phyloP scores from a whole-genome alignment of 768 basidiomycete species.

The Podaxis sp. region DNA sequence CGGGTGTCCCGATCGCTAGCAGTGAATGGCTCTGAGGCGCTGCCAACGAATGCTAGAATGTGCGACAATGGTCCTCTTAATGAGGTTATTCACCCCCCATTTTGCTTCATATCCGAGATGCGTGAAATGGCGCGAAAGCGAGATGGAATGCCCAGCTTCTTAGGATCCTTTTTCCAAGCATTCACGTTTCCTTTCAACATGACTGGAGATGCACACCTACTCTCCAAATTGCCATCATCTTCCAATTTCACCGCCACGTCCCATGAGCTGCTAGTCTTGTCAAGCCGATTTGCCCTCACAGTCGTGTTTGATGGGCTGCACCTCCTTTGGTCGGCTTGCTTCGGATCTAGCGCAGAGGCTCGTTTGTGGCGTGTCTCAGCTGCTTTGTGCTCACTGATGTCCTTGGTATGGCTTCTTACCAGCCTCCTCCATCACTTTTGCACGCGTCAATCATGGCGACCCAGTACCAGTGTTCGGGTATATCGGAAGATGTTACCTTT shows the following conservation, averaged over 20 bases:
- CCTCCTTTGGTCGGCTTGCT: too few species aligned
- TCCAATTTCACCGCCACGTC: too few species aligned
- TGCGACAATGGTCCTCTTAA: neutral
- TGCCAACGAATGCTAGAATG: neutral
- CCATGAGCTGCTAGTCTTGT: too few species aligned
- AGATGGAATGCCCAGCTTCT: neutral
- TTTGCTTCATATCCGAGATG: neutral
- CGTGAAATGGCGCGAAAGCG: neutral
- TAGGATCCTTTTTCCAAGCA: neutral
- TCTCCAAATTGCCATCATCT: too few species aligned
- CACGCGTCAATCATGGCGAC: neutral
- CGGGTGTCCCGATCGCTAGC: neutral
- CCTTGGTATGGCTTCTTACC: too few species aligned
- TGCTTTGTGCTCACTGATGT: too few species aligned
- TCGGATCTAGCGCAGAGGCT: too few species aligned
- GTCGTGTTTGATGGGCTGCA: too few species aligned
- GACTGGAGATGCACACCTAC: neutral
- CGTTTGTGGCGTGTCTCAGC: too few species aligned
- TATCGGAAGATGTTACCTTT: neutral
- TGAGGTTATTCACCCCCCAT: neutral
- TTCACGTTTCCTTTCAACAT: neutral
- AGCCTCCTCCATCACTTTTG: neutral
- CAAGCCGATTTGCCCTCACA: too few species aligned
- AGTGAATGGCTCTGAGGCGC: neutral
- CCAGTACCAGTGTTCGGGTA: neutral